These are phyloP conservation scores for Amanita fuliginea DNA, from an alignment of 768 basidiomycete genomes.

Conservation along the genomic window DNA sequence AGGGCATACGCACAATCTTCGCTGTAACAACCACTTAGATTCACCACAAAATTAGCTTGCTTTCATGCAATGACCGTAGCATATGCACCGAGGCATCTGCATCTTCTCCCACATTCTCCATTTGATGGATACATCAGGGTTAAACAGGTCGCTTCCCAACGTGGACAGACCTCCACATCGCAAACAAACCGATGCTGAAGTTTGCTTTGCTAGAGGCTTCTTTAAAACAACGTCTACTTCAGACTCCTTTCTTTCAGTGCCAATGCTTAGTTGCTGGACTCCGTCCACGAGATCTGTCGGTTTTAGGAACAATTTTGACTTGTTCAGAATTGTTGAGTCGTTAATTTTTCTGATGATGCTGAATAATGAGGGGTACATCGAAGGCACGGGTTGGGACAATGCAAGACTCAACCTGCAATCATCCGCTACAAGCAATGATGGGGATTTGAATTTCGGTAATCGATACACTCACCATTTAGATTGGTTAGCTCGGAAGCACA, in stretches of 20 bases:
- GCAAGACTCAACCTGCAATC: constrained; percentile 43
- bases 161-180: constrained; percentile 55
- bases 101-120: constrained; percentile 58
- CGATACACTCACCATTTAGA: constrained; percentile 22
- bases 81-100: constrained; percentile 54
- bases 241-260: constrained; percentile 22
- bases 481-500: constrained; percentile 20
- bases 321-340: constrained; percentile 42
- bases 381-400: constrained; percentile 43
- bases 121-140: constrained; percentile 19
- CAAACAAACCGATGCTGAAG: constrained; percentile 34
- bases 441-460: background rate
- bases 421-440: constrained; percentile 25
- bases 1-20: background rate
- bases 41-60: background rate
- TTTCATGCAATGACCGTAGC: constrained; percentile 47
- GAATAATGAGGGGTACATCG: constrained; percentile 31
- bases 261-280: constrained; percentile 30
- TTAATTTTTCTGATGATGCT: constrained; percentile 36
- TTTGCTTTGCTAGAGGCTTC: constrained; percentile 30
- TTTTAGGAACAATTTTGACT: constrained; percentile 62
- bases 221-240: constrained; percentile 61
- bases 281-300: constrained; percentile 62
- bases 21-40: background rate
- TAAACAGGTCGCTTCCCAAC: constrained; percentile 19